These are phyloP conservation scores for Kwoniella europaea DNA, from an alignment of 768 basidiomycete species.

Conservation along the genomic window DNA sequence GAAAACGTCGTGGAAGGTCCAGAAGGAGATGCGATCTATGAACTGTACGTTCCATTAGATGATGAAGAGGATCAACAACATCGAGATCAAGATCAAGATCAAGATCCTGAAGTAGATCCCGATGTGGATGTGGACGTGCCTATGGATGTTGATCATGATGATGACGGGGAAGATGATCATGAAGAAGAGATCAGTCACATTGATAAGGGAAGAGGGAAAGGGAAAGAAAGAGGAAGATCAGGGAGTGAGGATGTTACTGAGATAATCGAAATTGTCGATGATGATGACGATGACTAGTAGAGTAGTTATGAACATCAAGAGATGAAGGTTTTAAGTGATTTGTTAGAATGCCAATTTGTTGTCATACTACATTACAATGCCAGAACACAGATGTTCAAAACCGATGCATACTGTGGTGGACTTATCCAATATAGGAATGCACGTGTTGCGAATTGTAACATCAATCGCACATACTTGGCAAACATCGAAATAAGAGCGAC, in stretches of 20 bases:
- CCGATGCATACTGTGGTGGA: too few relatives aligned
- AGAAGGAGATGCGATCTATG: slow-evolving; percentile 55
- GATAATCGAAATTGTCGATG: neutral
- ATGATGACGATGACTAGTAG: neutral
- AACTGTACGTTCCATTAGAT: slow-evolving; percentile 44
- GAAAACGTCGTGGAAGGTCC: slow-evolving; percentile 55
- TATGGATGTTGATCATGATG: slow-evolving; percentile 4
- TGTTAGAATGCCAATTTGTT: too few relatives aligned
- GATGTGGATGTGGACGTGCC: slow-evolving; percentile 2
- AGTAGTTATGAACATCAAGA: too few relatives aligned
- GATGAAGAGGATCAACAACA: slow-evolving; percentile 15
- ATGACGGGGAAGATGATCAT: neutral
- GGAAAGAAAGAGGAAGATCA: too few relatives aligned
- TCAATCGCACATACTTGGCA: too few relatives aligned
- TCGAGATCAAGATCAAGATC: neutral
- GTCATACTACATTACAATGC: too few relatives aligned
- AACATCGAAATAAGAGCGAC: too few relatives aligned
- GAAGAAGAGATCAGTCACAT: neutral
- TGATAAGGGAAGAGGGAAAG: neutral
- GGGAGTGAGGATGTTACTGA: neutral
- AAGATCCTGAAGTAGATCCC: neutral
- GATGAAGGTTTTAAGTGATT: too few relatives aligned
- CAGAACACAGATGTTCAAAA: too few relatives aligned
- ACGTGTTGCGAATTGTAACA: too few relatives aligned
- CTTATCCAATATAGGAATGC: too few relatives aligned